phyloP scores from a whole-genome alignment of 169 alveolate species.

The Plasmodium coatneyi region DNA sequence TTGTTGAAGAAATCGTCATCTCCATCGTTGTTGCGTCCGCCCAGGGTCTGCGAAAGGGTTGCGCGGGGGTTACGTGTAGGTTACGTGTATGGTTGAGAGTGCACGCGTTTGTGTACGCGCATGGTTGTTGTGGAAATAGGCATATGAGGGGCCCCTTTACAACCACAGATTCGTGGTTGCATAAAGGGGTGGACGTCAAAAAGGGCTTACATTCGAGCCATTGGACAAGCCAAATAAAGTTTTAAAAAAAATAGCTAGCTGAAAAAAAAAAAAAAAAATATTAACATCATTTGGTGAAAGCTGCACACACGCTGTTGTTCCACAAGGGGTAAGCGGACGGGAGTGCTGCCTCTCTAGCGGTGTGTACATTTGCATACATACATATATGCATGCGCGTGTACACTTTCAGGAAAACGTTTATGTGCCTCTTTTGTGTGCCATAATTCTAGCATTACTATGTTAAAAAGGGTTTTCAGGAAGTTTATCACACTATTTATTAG shows the following conservation, averaged over 20 bases:
- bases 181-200: background rate
- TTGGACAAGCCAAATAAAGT: conserved; percentile 60
- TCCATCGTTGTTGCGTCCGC: conserved; percentile 22
- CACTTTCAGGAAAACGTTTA: background rate
- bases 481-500: conserved; percentile 18
- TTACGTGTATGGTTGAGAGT: background rate
- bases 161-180: background rate
- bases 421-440: background rate
- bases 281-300: background rate
- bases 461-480: conserved; percentile 39
- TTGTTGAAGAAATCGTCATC: conserved; percentile 45
- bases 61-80: background rate
- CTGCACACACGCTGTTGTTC: background rate
- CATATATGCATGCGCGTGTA: background rate
- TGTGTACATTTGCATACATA: background rate
- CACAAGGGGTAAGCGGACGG: background rate
- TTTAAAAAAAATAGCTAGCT: conserved; percentile 56
- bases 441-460: conserved; percentile 27
- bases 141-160: background rate
- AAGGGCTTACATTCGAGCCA: conserved; percentile 18
- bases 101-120: background rate
- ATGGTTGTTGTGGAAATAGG: background rate
- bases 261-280: conserved; percentile 22
- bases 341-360: background rate
- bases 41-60: conserved; percentile 1